Conservation (phyloP, 768 basidiomycete genomes). For the Saitozyma podzolica region DNA sequence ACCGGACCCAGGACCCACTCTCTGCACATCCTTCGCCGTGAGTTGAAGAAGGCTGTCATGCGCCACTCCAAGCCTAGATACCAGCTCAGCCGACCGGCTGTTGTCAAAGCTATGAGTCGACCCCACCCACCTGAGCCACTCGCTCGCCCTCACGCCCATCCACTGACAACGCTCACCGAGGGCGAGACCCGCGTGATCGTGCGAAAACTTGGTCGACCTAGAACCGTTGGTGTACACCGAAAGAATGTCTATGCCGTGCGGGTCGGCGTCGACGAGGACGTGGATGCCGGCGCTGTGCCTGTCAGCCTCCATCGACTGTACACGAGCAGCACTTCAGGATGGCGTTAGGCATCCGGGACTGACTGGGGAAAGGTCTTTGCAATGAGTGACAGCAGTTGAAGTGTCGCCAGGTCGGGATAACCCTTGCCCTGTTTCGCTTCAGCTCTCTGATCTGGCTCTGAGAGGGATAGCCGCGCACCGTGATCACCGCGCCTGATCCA, state of each 20-base stretch:
- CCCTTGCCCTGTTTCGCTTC: slow-evolving; percentile 75
- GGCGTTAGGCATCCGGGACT: slow-evolving; percentile 16
- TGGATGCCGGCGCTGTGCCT: slow-evolving; percentile 68
- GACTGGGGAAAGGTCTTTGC: slow-evolving; percentile 67
- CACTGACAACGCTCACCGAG: slow-evolving; percentile 68
- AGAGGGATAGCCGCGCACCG: slow-evolving; percentile 58
- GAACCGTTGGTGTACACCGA: slow-evolving; percentile 86
- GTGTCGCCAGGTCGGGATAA: slow-evolving; percentile 90
- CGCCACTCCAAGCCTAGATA: slow-evolving; percentile 62
- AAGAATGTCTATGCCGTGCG: slow-evolving; percentile 88
- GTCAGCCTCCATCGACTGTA: background rate
- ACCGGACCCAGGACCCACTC: slow-evolving; percentile 21
- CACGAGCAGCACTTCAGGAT: background rate
- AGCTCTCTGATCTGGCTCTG: background rate
- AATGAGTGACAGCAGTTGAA: slow-evolving; percentile 75
- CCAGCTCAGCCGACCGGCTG: background rate
- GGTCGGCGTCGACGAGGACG: slow-evolving; percentile 83
- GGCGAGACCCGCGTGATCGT: slow-evolving; percentile 66
- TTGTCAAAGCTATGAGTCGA: background rate
- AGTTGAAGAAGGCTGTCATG: slow-evolving; percentile 65
- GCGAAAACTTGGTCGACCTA: slow-evolving; percentile 60
- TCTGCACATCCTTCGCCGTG: slow-evolving; percentile 23
- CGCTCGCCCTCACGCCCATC: slow-evolving; percentile 73
- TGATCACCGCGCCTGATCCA: slow-evolving; percentile 73
- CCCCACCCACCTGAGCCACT: slow-evolving; percentile 62